Evolutionary conservation across 1,284 basidiomycete genomes (phyloP), one percentile per base, ranked within the genome.

Genomic region (Veloboletus limbatus): DNA sequence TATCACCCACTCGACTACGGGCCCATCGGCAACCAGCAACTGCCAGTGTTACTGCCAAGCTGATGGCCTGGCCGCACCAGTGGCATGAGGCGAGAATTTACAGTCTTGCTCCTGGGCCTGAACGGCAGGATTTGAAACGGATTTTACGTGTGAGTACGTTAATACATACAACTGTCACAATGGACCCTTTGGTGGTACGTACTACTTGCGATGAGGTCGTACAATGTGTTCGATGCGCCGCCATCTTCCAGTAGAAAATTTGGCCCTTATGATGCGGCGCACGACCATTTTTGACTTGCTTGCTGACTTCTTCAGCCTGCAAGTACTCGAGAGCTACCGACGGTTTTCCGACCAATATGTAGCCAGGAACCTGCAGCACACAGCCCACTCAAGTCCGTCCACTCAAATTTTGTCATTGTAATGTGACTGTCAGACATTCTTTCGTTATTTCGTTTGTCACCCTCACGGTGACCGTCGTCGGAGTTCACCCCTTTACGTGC

Each of bases 91-190:
- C n/a, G n/a, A n/a, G n/a, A n/a, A n/a, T n/a, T n/a, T n/a, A n/a
- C n/a, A n/a, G n/a, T n/a, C n/a, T n/a, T n/a, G n/a, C n/a, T n/a
- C n/a, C n/a, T n/a, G n/a, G n/a, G n/a, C n/a, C n/a, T n/a, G n/a
- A n/a, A n/a, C n/a, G n/a, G n/a, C n/a, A n/a, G n/a, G n/a, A n/a
- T 28, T 27, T 27, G 22, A 8, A 14, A 9, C n/a, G 8, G 34
- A n/a, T 10, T 24, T 41, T 52, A 58, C 44, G 44, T 40, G 22
- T 35, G 24, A 18, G 40, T 55, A 55, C 54, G 53, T 53, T 18
- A 47, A n/a, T 17, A 8, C 13, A 14, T 24, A 17, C 27, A 27
- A 16, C 21, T 13, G 22, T 14, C 26, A 21, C 27, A 31, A 30
- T 26, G 16, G 2, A n/a, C 8, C 28, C 28, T 10, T 24, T 17